phyloP scores from a whole-genome alignment of 2,329 filamentous ascomycete species.

The Calonectria montana region DNA sequence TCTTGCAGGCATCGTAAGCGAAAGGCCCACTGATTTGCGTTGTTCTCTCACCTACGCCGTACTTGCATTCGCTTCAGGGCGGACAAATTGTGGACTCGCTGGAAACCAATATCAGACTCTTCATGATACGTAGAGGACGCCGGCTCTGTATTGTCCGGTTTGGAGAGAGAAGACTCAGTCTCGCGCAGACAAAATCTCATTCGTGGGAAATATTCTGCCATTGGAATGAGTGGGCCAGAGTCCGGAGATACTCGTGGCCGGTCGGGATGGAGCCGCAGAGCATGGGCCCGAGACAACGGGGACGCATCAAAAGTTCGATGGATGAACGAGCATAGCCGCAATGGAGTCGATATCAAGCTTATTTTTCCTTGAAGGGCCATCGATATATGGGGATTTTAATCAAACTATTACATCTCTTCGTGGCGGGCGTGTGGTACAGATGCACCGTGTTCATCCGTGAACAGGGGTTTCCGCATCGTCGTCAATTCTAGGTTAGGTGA shows the following conservation, averaged over 20 bases:
- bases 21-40: neutral
- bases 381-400: neutral
- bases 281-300: constrained; percentile 25
- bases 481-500: neutral
- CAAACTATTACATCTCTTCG: neutral
- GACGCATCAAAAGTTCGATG: constrained; percentile 6
- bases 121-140: constrained; percentile 16
- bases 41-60: constrained; percentile 10
- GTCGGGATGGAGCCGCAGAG: constrained; percentile 10
- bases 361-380: neutral
- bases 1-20: neutral
- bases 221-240: neutral
- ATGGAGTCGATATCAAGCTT: constrained; percentile 7
- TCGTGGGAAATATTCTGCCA: constrained; percentile 27
- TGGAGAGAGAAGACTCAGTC: neutral
- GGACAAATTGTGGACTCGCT: constrained; percentile 2
- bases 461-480: neutral
- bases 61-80: constrained; percentile 4
- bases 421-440: neutral
- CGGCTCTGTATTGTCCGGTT: constrained; percentile 19
- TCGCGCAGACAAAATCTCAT: neutral
- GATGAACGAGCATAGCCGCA: constrained; percentile 13
- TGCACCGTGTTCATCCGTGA: neutral
- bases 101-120: constrained; percentile 20
- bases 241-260: constrained; percentile 19